Evolutionary conservation across 164 flowering plant species (phyloP).

Genomic region (Saururus chinensis): DNA sequence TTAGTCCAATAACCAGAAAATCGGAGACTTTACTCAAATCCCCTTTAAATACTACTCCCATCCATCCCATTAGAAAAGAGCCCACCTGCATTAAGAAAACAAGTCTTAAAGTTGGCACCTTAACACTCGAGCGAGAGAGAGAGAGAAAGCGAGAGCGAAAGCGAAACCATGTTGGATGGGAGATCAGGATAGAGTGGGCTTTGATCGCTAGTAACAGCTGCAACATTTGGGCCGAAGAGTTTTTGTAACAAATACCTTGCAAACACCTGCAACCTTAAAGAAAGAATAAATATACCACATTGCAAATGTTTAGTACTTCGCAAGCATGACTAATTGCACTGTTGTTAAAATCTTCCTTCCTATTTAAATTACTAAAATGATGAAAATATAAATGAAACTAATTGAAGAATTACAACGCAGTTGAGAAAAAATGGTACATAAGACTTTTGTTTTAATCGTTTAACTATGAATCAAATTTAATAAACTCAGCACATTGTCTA

Average conservation of each 20-base stretch:
- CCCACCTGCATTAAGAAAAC: constrained; percentile 45
- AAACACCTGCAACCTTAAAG: constrained; percentile 35
- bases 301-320: too few species aligned
- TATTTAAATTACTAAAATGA: neutral
- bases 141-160: constrained; percentile 19
- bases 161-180: constrained; percentile 83
- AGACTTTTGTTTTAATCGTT: neutral
- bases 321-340: neutral
- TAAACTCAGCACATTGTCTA: neutral
- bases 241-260: constrained; percentile 62
- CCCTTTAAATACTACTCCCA: constrained; percentile 72
- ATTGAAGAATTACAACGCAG: neutral
- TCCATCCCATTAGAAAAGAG: constrained; percentile 97
- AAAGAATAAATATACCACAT: neutral
- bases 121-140: too few species aligned
- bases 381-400: neutral
- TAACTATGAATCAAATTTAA: neutral
- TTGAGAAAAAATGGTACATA: neutral
- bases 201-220: constrained; percentile 46
- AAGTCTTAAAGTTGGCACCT: too few species aligned
- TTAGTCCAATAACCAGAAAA: constrained; percentile 61
- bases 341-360: neutral
- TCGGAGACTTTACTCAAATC: constrained; percentile 55
- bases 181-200: constrained; percentile 71
- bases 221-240: constrained; percentile 64